Percentiles rank a stretch among this genome's conserved stretches.
Conservation (phyloP, 441 rosid species). For the Corymbia citriodora region DNA sequence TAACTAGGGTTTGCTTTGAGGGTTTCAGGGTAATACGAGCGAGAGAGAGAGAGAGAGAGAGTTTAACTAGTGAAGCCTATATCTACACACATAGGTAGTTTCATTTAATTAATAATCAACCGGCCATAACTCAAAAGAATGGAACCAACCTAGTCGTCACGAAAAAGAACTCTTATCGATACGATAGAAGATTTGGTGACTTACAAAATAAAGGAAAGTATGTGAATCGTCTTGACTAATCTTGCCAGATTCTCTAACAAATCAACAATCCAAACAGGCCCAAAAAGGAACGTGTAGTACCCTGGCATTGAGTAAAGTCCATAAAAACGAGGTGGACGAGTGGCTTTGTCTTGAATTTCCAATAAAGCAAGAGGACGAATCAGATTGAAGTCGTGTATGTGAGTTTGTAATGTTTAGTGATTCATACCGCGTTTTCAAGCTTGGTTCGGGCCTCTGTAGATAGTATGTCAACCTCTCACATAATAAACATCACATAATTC, state of each 20-base stretch:
- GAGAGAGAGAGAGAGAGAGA: neutral
- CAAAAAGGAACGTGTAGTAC: neutral
- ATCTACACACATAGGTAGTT: neutral
- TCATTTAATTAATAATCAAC: neutral
- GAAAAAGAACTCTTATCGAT: neutral
- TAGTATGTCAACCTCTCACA: neutral
- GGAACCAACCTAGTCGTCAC: neutral
- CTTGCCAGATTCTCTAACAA: neutral
- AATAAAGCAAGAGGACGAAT: neutral
- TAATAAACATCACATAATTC: neutral
- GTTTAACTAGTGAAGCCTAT: neutral
- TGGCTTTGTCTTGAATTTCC: neutral
- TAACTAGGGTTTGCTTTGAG: neutral
- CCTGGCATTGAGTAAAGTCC: neutral
- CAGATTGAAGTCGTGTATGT: neutral
- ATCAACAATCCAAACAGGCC: neutral
- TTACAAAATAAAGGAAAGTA: neutral
- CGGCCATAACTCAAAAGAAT: neutral
- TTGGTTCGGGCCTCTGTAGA: neutral
- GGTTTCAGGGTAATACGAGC: neutral
- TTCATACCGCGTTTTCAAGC: neutral
- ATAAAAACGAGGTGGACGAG: neutral
- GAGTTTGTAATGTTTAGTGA: neutral
- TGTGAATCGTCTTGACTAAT: neutral
- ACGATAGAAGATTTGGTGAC: neutral